Conservation (phyloP, 2,329 filamentous ascomycete species). For the Diplodia sapinea region DNA sequence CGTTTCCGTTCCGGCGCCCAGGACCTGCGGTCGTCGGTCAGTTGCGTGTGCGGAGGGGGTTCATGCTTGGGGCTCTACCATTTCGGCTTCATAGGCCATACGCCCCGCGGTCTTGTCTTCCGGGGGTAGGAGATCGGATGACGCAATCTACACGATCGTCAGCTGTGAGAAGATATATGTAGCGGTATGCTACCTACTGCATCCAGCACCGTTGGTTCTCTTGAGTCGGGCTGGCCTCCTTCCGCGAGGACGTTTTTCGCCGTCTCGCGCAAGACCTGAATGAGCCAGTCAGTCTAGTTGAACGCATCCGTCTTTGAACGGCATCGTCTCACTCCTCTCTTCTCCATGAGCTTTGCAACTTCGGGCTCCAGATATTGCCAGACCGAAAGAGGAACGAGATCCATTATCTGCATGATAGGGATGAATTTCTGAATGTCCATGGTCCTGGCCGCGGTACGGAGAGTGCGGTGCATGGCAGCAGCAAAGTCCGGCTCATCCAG, state of each 20-base stretch:
- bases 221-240: background rate
- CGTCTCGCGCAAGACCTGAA: background rate
- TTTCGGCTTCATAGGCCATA: conserved; percentile 44
- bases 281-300: background rate
- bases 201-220: background rate
- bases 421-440: conserved; percentile 34
- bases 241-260: background rate
- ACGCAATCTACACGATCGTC: conserved; percentile 35
- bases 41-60: background rate
- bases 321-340: background rate
- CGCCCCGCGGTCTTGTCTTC: conserved; percentile 44
- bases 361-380: background rate
- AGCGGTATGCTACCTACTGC: background rate
- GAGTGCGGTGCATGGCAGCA: conserved; percentile 20
- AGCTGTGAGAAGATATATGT: background rate
- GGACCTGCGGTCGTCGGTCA: conserved; percentile 31
- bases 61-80: background rate
- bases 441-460: conserved; percentile 26
- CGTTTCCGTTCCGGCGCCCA: conserved; percentile 49
- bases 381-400: conserved; percentile 34
- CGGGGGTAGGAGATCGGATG: conserved; percentile 41
- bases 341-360: conserved; percentile 1
- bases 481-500: conserved; percentile 33
- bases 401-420: conserved; percentile 38
- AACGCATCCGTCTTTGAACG: no score